Evolutionary conservation across 208 protist genomes (phyloP), one percentile per base, ranked within the genome.

Genomic region (Leishmania amazonensis): DNA sequence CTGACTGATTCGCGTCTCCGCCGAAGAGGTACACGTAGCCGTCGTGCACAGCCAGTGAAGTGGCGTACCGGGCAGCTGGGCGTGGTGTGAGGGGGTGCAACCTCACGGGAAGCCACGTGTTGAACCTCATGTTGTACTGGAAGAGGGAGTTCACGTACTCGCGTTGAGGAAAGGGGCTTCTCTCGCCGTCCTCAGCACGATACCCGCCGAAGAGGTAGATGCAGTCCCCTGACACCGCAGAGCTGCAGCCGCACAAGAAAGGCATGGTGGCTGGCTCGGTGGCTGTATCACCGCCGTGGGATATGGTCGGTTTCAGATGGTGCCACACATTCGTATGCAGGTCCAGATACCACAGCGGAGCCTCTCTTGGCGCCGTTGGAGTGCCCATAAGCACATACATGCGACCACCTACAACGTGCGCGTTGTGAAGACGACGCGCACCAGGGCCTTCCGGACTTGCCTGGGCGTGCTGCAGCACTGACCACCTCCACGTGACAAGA

Each of bases 321-420:
- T 91, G 87, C 93, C 94, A 96, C 42, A 79, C 67, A 31, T 87
- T 70, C 8, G 80, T 85, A 51, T 70, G 1, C 35, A 97, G 81
- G 71, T 97, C 91, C 11, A 96, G 80, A 73, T 92, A 94, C 92
- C 91, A 97, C 47, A 94, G 81, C 31, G 45, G 64, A 1, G 75
- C 65, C 15, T 74, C 86, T 21, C 77, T 71, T 9, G 65, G 81
- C 71, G 74, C 47, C 45, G 70, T 79, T 19, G 85, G 76, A 42
- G 89, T 78, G 21, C 95, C 95, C 86, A 96, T 90, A 38, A 96
- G 38, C 11, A 96, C 90, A 67, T 96, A 98, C 95, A 98, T 98
- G 73, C 83, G 81, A 79, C 91, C 84, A 9, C 75, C 70, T 68
- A 89, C 84, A 15, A 95, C 85, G 72, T 95, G 90, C 2, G 93